A percentile compares a stretch with the other conserved stretches of the same genome.
These are phyloP conservation scores for Buxus sempervirens DNA, from an alignment of 164 flowering plant genomes.

Conservation along the genomic window DNA sequence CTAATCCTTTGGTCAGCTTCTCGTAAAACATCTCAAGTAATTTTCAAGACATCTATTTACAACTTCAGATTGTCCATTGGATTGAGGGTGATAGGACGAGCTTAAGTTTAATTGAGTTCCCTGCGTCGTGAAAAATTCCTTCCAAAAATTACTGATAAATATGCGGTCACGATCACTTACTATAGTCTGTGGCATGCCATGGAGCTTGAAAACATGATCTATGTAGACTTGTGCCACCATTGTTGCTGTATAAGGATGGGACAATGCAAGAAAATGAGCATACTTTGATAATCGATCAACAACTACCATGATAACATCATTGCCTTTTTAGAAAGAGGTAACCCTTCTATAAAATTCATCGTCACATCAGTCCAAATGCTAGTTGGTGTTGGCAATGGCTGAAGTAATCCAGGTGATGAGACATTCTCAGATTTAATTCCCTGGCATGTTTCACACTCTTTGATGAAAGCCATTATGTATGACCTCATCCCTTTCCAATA, in stretches of 20 bases:
- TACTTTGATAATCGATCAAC: slow-evolving; percentile 1
- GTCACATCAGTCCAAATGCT: neutral
- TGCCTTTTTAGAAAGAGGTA: neutral
- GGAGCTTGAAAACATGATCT: neutral
- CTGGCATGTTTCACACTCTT: neutral
- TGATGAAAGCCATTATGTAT: too few species aligned
- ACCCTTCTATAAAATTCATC: slow-evolving; percentile 5
- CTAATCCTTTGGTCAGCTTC: neutral
- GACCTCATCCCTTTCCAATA: neutral
- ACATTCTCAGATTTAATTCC: neutral
- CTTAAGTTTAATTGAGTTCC: neutral
- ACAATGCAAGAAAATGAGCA: slow-evolving; percentile 6
- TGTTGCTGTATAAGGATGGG: slow-evolving; percentile 3
- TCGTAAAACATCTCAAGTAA: neutral
- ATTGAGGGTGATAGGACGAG: neutral
- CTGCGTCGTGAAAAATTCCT: neutral
- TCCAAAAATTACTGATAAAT: neutral
- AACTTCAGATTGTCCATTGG: neutral
- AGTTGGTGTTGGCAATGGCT: neutral
- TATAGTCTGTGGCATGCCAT: slow-evolving; percentile 6
- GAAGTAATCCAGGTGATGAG: neutral
- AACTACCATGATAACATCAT: neutral
- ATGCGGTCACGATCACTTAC: neutral
- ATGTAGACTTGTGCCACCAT: neutral
- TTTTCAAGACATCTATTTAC: neutral